Base-by-base conservation (phyloP, 495 filamentous ascomycete genomes). In the Penicillium simplicissimum region DNA sequence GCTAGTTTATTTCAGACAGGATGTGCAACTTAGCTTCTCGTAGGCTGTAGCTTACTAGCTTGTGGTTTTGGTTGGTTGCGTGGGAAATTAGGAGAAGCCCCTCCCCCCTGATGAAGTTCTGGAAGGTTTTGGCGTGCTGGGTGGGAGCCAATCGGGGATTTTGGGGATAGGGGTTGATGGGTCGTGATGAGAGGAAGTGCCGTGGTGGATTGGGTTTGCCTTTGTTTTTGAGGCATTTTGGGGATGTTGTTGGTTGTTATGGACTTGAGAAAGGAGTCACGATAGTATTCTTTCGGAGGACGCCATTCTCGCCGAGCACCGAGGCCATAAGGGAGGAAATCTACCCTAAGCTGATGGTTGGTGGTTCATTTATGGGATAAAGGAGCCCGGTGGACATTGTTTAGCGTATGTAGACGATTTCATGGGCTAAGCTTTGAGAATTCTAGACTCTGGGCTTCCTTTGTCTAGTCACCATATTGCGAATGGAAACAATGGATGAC, bases 111-210 rank as follows among this genome's bases (percentile, higher is more conserved):
- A n/a, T 55, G 53, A 55, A 55, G 35, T 55, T 55, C 36, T 55
- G 37, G 53, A 55, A 55, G 53, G 35, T n/a, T 42, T 53, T 53
- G 51, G 35, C 35, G 19, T 35, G 1, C 8, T 19, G 7, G 11
- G 23, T 40, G 21, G 36, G 53, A 42, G 35, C 53, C 53, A 55
- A 55, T 55, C 34, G 37, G 53, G 53, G 53, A 53, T 53, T 53
- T 53, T 5, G 13, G 28, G 11, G 13, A 49, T 49, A 31, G 45
- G 25, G 45, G 45, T 49, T 14, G 13, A 49, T 45, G 45, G 45
- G 11, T 49, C 21, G 8, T 31, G 45, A 19, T 28, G 25, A 47
- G 8, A 14, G 25, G 23, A 49, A 31, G 45, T 49, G 45, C 21
- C 25, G 45, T 14, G 14, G 21, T 49, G 45, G 23, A 6, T 49